Conservation (phyloP, 2,329 filamentous ascomycete genomes). For the Diplodia corticola region DNA sequence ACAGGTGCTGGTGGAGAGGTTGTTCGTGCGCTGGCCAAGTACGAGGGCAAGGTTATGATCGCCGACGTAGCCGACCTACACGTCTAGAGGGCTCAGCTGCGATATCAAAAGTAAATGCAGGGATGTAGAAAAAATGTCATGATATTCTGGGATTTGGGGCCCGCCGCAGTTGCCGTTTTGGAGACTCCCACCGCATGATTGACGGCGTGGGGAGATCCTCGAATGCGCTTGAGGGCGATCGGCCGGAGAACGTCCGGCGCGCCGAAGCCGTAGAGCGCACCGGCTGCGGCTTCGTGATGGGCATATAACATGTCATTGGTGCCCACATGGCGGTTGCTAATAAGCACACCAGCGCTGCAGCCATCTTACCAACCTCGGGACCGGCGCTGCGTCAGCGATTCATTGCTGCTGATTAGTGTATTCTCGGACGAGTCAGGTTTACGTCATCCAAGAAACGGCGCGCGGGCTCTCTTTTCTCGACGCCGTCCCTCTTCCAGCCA, state of each 20-base stretch:
- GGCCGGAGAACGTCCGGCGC: conserved; percentile 4
- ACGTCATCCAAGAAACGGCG: background rate
- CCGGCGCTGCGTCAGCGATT: conserved; percentile 7
- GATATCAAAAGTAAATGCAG: background rate
- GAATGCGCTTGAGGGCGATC: background rate
- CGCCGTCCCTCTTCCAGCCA: background rate
- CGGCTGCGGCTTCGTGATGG: background rate
- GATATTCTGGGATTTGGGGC: background rate
- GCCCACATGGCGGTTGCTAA: background rate
- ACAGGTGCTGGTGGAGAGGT: conserved; percentile 20
- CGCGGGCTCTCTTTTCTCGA: background rate
- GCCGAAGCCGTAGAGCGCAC: conserved; percentile 10
- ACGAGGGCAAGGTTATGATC: conserved; percentile 19
- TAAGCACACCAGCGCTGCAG: background rate
- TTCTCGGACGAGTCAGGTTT: conserved; percentile 3
- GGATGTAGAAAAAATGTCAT: background rate
- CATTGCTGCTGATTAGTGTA: conserved; percentile 9
- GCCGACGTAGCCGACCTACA: conserved; percentile 19
- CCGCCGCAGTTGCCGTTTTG: background rate
- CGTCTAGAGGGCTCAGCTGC: background rate
- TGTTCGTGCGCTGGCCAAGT: conserved; percentile 12
- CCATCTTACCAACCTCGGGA: background rate
- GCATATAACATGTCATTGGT: background rate
- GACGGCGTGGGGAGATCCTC: background rate
- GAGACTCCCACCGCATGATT: background rate